Base-by-base conservation (phyloP, 768 basidiomycete species). In the Suillus discolor region DNA sequence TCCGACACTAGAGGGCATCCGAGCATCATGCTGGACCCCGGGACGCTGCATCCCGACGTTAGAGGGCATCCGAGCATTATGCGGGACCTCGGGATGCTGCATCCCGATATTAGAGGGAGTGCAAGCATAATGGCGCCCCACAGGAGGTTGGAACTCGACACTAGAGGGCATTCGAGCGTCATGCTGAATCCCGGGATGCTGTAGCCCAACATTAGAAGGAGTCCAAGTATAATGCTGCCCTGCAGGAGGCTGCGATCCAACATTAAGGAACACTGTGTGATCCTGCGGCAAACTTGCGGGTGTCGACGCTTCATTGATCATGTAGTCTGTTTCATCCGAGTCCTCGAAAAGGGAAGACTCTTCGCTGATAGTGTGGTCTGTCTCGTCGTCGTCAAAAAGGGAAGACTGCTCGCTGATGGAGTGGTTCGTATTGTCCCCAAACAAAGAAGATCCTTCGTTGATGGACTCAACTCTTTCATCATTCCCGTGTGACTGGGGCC, bases 401-500 rank as follows among this genome's bases (percentile, higher is more conserved):
- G n/a, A 47, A n/a, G 45, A n/a, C 4, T n/a, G 7, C 20, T 47
- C 45, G 45, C n/a, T 47, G 18, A 44, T 44, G 18, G 42, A 20
- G 45, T n/a, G 45, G 4, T n/a, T 9, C 4, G 20, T 47, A 4
- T 47, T 11, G 11, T n/a, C n/a, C 11, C n/a, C 11, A 11, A n/a
- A 47, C 47, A 49, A 4, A 5, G 47, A 23, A 23, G 47, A 49
- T 23, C 23, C 47, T 13, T 23, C n/a, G n/a, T n/a, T 23, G n/a
- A 51, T 51, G 49, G 23, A 25, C 2, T 51, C 6, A 4, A 9
- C 25, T 25, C 68, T 64, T 18, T 75, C 66, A 51, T 25, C 49
- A 45, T 47, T 25, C 39, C 67, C 61, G 42, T 67, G 62, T 61
- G 76, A 68, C 44, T 76, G 23, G 12, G 60, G 28, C 31, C 74